These are phyloP conservation scores for Vachellia collinsii DNA, from an alignment of 306 rosid species.

Conservation along the genomic window DNA sequence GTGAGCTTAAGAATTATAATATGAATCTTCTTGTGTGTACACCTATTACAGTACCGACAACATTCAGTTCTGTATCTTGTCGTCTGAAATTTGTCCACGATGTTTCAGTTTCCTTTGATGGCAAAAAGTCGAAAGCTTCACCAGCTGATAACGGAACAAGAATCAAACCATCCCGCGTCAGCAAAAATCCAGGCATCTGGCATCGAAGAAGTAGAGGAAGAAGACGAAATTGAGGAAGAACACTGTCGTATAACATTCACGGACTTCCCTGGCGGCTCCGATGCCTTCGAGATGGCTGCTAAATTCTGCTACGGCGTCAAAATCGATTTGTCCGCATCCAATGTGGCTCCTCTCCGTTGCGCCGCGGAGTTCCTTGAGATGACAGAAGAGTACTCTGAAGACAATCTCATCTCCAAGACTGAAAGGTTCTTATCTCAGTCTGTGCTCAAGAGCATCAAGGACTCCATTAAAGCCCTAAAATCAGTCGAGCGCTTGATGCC, in stretches of 20 bases:
- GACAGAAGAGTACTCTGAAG: conserved; percentile 71
- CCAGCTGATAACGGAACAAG: conserved; percentile 56
- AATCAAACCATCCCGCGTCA: conserved; percentile 43
- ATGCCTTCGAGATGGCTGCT: conserved; percentile 67
- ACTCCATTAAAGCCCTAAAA: conserved; percentile 63
- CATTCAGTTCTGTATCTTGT: background rate
- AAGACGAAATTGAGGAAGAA: conserved; percentile 52
- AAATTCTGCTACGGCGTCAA: conserved; percentile 79
- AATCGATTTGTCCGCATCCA: conserved; percentile 59
- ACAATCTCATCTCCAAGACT: conserved; percentile 71
- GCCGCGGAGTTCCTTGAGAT: conserved; percentile 72
- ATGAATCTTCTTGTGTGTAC: background rate
- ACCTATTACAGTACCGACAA: conserved; percentile 3
- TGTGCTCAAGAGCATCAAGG: conserved; percentile 59
- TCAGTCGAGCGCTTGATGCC: conserved; percentile 74
- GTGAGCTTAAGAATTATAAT: conserved; percentile 33
- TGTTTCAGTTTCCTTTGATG: conserved; percentile 67
- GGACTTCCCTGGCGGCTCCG: conserved; percentile 67
- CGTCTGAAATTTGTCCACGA: background rate
- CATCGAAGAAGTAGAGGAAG: conserved; percentile 34
- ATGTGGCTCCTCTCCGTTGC: conserved; percentile 65
- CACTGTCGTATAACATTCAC: conserved; percentile 52
- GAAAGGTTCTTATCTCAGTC: conserved; percentile 57
- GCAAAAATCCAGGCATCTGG: conserved; percentile 16
- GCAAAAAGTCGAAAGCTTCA: conserved; percentile 64